Evolutionary conservation across 768 basidiomycete genomes (phyloP).

Genomic region (Pulveroboletus sp.): DNA sequence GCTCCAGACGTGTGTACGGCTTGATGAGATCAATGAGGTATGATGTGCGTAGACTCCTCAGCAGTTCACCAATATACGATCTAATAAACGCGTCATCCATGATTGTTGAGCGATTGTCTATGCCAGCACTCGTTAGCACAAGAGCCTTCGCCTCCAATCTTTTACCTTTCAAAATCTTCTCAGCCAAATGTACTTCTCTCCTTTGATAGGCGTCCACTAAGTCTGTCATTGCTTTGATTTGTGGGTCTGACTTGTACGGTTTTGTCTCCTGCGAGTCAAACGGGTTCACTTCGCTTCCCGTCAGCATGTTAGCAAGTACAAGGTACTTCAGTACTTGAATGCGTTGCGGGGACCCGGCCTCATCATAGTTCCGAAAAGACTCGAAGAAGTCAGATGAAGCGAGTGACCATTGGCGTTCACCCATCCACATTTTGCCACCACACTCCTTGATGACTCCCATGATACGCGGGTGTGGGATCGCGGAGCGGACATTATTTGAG

Average conservation of each 20-base stretch:
- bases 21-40: slow-evolving; percentile 98
- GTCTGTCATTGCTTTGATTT: slow-evolving; percentile 98
- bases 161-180: slow-evolving; percentile 85
- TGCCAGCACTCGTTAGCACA: neutral
- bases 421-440: slow-evolving; percentile 99
- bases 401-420: slow-evolving; percentile 97
- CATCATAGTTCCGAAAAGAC: slow-evolving; percentile 97
- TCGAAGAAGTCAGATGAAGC: slow-evolving; percentile 99
- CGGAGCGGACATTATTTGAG: slow-evolving; percentile 85
- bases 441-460: slow-evolving; percentile 99
- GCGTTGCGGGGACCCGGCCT: slow-evolving; percentile 92
- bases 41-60: slow-evolving; percentile 90
- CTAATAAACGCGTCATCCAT: slow-evolving; percentile 95
- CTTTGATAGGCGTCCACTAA: slow-evolving; percentile 95
- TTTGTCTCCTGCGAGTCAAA: slow-evolving; percentile 99
- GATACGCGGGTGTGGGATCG: slow-evolving; percentile 96
- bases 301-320: slow-evolving; percentile 96
- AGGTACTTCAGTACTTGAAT: slow-evolving; percentile 99
- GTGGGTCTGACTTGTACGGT: slow-evolving; percentile 91
- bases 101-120: slow-evolving; percentile 92
- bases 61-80: slow-evolving; percentile 92
- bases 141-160: slow-evolving; percentile 8
- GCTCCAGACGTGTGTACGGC: slow-evolving; percentile 91
- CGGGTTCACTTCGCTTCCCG: slow-evolving; percentile 96
- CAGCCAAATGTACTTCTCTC: slow-evolving; percentile 94